phyloP scores from a whole-genome alignment of 2,329 filamentous ascomycete genomes.

The Exophiala sp. region DNA sequence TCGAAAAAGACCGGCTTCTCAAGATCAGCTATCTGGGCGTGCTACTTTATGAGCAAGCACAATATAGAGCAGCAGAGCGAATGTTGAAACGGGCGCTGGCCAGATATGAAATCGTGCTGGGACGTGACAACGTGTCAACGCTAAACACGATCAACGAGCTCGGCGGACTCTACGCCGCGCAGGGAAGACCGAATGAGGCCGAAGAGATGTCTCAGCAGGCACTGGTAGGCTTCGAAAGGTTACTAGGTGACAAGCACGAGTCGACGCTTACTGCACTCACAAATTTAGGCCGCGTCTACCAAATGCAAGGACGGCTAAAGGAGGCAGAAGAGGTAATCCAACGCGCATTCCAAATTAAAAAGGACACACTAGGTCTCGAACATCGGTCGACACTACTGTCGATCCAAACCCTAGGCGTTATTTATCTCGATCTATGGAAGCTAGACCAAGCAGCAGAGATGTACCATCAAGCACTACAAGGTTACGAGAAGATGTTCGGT shows the following conservation, averaged over 20 bases:
- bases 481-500: slow-evolving; percentile 26
- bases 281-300: slow-evolving; percentile 29
- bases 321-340: slow-evolving; percentile 21
- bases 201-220: slow-evolving; percentile 29
- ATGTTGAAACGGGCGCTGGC: slow-evolving; percentile 28
- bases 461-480: slow-evolving; percentile 28
- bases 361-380: slow-evolving; percentile 9
- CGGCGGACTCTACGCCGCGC: slow-evolving; percentile 26
- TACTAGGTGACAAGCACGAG: slow-evolving; percentile 26
- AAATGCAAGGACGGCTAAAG: slow-evolving; percentile 25
- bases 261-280: slow-evolving; percentile 29
- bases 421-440: slow-evolving; percentile 29
- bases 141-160: slow-evolving; percentile 28
- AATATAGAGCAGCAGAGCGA: slow-evolving; percentile 27
- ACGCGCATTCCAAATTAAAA: background rate
- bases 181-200: slow-evolving; percentile 29
- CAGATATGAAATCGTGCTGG: slow-evolving; percentile 23
- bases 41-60: background rate
- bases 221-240: slow-evolving; percentile 26
- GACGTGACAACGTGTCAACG: slow-evolving; percentile 27
- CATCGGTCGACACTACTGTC: slow-evolving; percentile 25
- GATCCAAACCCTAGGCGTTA: slow-evolving; percentile 28
- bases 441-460: slow-evolving; percentile 29
- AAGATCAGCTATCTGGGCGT: background rate
- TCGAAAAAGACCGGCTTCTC: background rate